These are phyloP conservation scores for Vitis rupestris DNA, from an alignment of 164 flowering plant species.

Conservation along the genomic window DNA sequence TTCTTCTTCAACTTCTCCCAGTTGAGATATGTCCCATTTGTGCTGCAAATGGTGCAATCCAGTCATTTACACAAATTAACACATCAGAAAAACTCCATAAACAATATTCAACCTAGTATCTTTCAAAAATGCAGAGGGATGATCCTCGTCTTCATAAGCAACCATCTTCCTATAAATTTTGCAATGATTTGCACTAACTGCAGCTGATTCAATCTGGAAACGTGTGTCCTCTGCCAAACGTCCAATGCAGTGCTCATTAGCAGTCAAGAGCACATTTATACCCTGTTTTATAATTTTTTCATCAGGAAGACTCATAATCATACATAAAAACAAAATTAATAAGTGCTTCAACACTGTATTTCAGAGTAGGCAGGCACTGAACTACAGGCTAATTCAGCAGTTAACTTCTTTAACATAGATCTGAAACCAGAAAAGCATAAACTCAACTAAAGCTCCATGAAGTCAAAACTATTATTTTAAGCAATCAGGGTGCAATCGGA, in stretches of 20 bases:
- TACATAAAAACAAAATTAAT: background rate
- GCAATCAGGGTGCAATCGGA: too few species aligned
- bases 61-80: slow-evolving; percentile 1
- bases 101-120: slow-evolving; percentile 69
- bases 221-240: slow-evolving; percentile 54
- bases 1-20: slow-evolving; percentile 70
- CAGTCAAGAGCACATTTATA: slow-evolving; percentile 65
- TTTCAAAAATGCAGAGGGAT: slow-evolving; percentile 50
- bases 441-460: too few species aligned
- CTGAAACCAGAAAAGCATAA: too few species aligned
- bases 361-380: too few species aligned
- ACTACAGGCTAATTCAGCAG: too few species aligned
- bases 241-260: slow-evolving; percentile 75
- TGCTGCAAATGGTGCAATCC: slow-evolving; percentile 47
- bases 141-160: slow-evolving; percentile 31
- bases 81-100: background rate
- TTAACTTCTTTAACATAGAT: too few species aligned
- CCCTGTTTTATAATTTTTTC: slow-evolving; percentile 52
- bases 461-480: too few species aligned
- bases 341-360: background rate
- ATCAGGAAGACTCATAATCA: slow-evolving; percentile 11
- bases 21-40: slow-evolving; percentile 89
- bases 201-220: slow-evolving; percentile 63
- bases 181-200: slow-evolving; percentile 83
- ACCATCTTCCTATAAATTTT: slow-evolving; percentile 53